Evolutionary conservation across 768 basidiomycete genomes (phyloP).

Genomic region (Mycena venus): DNA sequence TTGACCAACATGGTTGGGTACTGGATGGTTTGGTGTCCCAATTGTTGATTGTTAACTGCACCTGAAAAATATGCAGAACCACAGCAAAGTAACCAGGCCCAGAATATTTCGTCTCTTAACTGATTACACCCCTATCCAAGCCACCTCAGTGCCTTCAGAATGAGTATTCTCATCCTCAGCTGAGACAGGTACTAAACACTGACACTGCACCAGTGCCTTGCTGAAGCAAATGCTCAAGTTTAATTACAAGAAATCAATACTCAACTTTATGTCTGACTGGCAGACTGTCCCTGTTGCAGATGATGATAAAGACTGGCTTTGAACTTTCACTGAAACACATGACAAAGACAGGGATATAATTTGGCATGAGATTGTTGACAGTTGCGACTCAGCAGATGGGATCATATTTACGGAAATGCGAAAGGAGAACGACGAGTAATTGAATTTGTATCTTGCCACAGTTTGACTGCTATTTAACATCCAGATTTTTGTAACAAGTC

Average conservation of each 20-base stretch:
- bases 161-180: too few species aligned
- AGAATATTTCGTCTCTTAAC: not conserved
- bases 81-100: not conserved
- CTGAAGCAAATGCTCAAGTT: not conserved
- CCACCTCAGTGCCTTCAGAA: not conserved
- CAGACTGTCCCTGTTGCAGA: not conserved
- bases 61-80: not conserved
- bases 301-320: not conserved
- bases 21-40: not conserved
- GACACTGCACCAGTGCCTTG: too few species aligned
- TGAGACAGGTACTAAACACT: too few species aligned
- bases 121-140: not conserved
- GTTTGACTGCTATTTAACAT: too few species aligned
- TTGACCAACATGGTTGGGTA: not conserved
- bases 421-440: too few species aligned
- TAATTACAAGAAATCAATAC: not conserved
- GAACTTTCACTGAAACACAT: not conserved
- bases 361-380: conserved; percentile 8
- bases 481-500: not conserved
- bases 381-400: conserved; percentile 13
- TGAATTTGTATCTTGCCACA: too few species aligned
- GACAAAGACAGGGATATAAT: not conserved
- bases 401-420: too few species aligned
- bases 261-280: too few species aligned
- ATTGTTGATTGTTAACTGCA: not conserved